Evolutionary conservation across 2,329 filamentous ascomycete genomes (phyloP).

Genomic region (Aspergillus quadrilineatus): DNA sequence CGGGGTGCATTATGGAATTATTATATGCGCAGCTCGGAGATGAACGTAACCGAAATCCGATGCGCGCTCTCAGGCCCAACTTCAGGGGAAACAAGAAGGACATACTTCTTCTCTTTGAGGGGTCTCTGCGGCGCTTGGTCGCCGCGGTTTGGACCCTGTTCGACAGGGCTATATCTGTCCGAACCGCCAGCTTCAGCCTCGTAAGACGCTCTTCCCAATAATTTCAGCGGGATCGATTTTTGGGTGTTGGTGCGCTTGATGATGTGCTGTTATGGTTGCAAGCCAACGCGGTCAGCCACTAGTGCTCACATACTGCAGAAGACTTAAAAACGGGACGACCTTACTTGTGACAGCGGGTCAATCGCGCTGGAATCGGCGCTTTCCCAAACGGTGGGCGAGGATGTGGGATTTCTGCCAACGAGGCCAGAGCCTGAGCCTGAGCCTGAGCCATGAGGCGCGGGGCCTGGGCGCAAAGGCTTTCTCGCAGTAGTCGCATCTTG

Average conservation of each 20-base stretch:
- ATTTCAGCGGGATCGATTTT: slow-evolving; percentile 52
- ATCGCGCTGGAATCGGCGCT: slow-evolving; percentile 50
- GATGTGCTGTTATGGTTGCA: slow-evolving; percentile 53
- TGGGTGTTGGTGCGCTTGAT: slow-evolving; percentile 67
- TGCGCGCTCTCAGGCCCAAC: neutral
- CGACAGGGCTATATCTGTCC: slow-evolving; percentile 31
- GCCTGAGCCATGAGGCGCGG: slow-evolving; percentile 10
- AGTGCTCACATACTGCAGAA: slow-evolving; percentile 5
- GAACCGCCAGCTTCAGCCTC: slow-evolving; percentile 42
- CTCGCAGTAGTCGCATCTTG: slow-evolving; percentile 26
- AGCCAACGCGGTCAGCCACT: slow-evolving; percentile 13
- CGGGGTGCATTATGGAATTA: slow-evolving; percentile 4
- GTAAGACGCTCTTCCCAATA: slow-evolving; percentile 41
- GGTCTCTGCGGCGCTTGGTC: slow-evolving; percentile 36
- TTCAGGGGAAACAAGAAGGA: slow-evolving; percentile 18
- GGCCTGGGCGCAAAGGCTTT: slow-evolving; percentile 22
- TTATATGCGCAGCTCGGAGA: slow-evolving; percentile 1
- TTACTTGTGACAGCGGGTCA: slow-evolving; percentile 67
- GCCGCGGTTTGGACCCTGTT: slow-evolving; percentile 30
- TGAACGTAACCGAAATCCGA: neutral
- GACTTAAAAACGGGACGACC: slow-evolving; percentile 8
- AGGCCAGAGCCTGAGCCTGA: slow-evolving; percentile 22
- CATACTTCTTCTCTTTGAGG: slow-evolving; percentile 66
- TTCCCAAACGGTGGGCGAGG: slow-evolving; percentile 27
- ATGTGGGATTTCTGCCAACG: slow-evolving; percentile 25